Percentiles rank a stretch among this genome's conserved stretches.
phyloP scores from a whole-genome alignment of 2,329 filamentous ascomycete species.

The Alternaria incomplexa region DNA sequence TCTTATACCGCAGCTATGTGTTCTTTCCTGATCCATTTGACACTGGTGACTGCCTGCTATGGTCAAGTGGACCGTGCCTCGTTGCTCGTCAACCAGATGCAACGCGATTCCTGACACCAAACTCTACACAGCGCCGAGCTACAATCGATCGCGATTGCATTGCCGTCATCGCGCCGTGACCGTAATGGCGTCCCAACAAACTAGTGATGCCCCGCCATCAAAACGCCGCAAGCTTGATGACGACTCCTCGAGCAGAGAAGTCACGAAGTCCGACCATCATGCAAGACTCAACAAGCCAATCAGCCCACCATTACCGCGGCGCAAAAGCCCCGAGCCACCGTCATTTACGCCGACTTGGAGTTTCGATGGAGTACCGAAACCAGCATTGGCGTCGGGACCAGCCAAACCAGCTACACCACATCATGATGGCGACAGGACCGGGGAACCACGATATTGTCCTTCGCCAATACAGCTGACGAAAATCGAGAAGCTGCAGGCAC shows the following conservation, averaged over 20 bases:
- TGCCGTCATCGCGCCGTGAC: background rate
- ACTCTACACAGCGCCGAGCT: background rate
- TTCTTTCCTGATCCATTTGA: background rate
- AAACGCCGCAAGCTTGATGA: slow-evolving; percentile 37
- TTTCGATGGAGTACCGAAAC: slow-evolving; percentile 23
- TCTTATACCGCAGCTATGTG: background rate
- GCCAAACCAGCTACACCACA: background rate
- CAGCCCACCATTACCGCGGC: slow-evolving; percentile 34
- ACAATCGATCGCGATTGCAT: background rate
- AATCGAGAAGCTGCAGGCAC: slow-evolving; percentile 67
- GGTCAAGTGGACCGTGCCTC: slow-evolving; percentile 6
- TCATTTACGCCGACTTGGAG: slow-evolving; percentile 15
- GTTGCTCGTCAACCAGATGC: background rate
- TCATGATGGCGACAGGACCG: background rate
- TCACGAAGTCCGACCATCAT: background rate
- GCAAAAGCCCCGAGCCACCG: slow-evolving; percentile 7
- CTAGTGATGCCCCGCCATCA: slow-evolving; percentile 14
- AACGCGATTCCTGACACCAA: background rate
- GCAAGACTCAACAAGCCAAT: slow-evolving; percentile 31
- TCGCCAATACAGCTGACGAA: slow-evolving; percentile 77
- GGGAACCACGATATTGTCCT: slow-evolving; percentile 36
- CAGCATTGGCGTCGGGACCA: slow-evolving; percentile 4
- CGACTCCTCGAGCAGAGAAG: slow-evolving; percentile 5
- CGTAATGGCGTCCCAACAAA: slow-evolving; percentile 13
- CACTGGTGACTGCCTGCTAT: slow-evolving; percentile 5